These are phyloP conservation scores for Cairneyella variabilis DNA, from an alignment of 495 filamentous ascomycete genomes.

Conservation along the genomic window DNA sequence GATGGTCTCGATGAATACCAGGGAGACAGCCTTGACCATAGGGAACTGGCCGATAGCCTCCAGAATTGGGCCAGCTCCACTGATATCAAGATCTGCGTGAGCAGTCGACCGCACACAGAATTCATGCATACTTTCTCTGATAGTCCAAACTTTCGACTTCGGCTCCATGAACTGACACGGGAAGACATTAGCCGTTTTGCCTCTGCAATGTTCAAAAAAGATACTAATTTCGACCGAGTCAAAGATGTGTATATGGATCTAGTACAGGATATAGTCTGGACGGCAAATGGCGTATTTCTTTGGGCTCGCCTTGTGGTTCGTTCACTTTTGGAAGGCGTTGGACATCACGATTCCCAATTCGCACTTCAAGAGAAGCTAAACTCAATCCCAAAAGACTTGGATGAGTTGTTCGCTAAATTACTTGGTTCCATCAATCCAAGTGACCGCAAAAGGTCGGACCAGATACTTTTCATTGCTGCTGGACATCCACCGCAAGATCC, in stretches of 20 bases:
- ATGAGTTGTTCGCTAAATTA: conserved; percentile 1
- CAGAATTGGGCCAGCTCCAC: conserved; percentile 4
- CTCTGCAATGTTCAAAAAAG: conserved; percentile 8
- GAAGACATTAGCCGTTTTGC: conserved; percentile 23
- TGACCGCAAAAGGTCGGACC: conserved; percentile 3
- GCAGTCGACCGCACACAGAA: conserved; percentile 44
- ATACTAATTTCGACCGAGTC: neutral
- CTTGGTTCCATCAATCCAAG: neutral
- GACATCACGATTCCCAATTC: neutral
- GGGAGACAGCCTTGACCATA: neutral
- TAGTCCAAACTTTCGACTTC: conserved; percentile 7
- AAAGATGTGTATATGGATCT: conserved; percentile 3
- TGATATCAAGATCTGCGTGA: conserved; percentile 44
- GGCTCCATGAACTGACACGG: conserved; percentile 28
- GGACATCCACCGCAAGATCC: too few relatives aligned
- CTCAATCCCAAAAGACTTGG: conserved; percentile 2
- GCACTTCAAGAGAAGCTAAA: neutral
- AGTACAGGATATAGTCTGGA: conserved; percentile 13
- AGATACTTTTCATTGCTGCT: neutral
- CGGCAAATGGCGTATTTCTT: conserved; percentile 31
- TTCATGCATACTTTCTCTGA: conserved; percentile 29
- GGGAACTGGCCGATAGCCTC: conserved; percentile 8
- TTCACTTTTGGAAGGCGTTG: conserved; percentile 7
- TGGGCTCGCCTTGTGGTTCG: conserved; percentile 27
- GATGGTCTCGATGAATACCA: too few relatives aligned